Evolutionary conservation across 2,329 filamentous ascomycete species (phyloP), one percentile per base, ranked within the genome.

Genomic region (Sporothrix pseudoabietina): DNA sequence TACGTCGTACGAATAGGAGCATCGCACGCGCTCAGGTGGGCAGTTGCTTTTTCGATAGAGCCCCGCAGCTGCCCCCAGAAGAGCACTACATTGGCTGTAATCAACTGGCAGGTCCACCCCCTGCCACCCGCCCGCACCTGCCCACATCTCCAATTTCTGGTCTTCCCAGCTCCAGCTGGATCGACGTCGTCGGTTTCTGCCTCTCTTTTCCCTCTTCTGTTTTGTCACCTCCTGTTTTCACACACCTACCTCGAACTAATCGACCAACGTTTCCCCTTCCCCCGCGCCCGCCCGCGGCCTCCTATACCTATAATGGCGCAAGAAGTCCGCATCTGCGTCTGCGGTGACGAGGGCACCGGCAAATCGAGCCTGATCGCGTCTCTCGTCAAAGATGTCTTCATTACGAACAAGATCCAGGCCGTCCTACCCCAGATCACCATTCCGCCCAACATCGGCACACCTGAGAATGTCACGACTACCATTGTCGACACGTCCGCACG

Each of bases 401-500:
- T 98, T 78, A 93, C 92, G 76, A 93, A 93, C 83, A 97, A 97
- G 84, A 98, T 99, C 79, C 95, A 98, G 81, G 89, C 94, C 16
- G 92, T 98, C 75, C 90, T 99, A 10, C 96, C 96, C 30, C 93
- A 95, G 80, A 97, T 99, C 77, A 98, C 94, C 35, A 94, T 99
- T 52, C 95, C 95, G 55, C 94, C 95, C 30, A 95, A 91, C 78
- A 92, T 97, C 77, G 94, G 94, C 74, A 97, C 94, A 6, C 94
- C 94, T 66, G 94, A 98, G 78, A 97, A 97, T 87, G 94, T 98
- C 80, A 97, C 94, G 68, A 99, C 96, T 14, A 97, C 94, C 77
- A 95, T 99, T 78, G 94, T 99, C 84, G 96, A 99, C 82, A 99
- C 96, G 44, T 98, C 95, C 47, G 94, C 96, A 52, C 89, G 97